Conservation (phyloP, 768 basidiomycete genomes). For the Tricholoma bakamatsutake region DNA sequence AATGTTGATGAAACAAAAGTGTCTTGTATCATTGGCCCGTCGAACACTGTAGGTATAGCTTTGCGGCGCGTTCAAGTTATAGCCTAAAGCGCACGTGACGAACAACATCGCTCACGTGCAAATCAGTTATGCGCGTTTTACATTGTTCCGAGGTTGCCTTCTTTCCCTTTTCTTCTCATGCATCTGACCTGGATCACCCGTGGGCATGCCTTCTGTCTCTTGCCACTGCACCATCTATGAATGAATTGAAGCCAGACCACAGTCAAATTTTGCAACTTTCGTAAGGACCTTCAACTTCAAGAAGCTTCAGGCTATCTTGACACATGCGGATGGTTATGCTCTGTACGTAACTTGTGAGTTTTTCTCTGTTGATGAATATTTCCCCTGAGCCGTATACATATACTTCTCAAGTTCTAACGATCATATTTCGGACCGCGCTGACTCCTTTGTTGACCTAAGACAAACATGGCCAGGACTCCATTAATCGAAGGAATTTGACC, state of each 20-base stretch:
- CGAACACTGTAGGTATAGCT: too few species aligned
- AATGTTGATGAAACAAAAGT: too few species aligned
- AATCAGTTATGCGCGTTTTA: too few species aligned
- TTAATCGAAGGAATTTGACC: conserved; percentile 9
- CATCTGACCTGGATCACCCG: neutral
- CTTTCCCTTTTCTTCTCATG: neutral
- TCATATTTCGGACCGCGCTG: neutral
- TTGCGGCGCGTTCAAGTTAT: too few species aligned
- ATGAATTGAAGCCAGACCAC: neutral
- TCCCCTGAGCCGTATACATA: neutral
- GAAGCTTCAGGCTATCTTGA: too few species aligned
- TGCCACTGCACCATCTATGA: neutral
- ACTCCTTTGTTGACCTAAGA: neutral
- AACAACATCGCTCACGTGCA: too few species aligned
- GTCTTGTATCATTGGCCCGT: too few species aligned
- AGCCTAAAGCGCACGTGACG: too few species aligned
- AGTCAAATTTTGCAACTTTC: neutral
- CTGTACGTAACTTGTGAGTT: neutral
- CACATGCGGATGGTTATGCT: neutral
- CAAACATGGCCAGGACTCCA: neutral
- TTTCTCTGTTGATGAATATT: neutral
- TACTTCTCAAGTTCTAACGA: neutral
- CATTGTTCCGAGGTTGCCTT: too few species aligned
- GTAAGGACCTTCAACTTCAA: too few species aligned
- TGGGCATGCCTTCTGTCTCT: neutral